Conservation (phyloP, 1,139 yeast genomes). For the Scheffersomyces illinoinensis region DNA sequence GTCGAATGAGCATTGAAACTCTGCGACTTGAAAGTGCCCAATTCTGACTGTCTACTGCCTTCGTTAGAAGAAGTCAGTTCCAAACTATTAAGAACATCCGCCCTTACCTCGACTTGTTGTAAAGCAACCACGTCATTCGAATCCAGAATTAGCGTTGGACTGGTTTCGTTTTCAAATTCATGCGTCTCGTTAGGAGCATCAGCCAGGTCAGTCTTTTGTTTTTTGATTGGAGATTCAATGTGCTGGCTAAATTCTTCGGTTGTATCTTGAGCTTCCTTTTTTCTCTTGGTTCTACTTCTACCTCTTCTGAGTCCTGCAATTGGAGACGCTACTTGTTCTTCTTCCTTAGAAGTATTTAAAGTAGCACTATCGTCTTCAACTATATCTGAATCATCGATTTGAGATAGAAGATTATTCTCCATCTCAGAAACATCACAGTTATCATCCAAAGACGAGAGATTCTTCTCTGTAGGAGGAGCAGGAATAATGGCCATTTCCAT, state of each 20-base stretch:
- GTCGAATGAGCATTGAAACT: slow-evolving; percentile 7
- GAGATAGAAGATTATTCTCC: slow-evolving; percentile 6
- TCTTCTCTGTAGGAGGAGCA: slow-evolving; percentile 3
- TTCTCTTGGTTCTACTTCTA: neutral
- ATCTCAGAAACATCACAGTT: slow-evolving; percentile 9
- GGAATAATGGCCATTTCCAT: neutral
- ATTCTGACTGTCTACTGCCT: neutral
- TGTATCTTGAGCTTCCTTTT: neutral
- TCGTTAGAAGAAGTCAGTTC: neutral
- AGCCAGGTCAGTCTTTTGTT: neutral
- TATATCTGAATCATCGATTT: slow-evolving; percentile 3
- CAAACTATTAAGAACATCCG: neutral
- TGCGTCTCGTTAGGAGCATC: neutral
- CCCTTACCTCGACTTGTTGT: neutral
- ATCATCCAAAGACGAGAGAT: slow-evolving; percentile 9
- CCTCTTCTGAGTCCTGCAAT: neutral
- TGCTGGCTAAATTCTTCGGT: neutral
- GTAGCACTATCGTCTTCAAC: slow-evolving; percentile 3
- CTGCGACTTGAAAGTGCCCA: slow-evolving; percentile 5
- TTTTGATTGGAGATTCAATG: neutral
- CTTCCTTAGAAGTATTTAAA: slow-evolving; percentile 7
- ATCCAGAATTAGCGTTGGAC: neutral
- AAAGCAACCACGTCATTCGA: neutral
- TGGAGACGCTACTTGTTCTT: neutral
- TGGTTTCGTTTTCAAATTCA: neutral